phyloP scores from a whole-genome alignment of 192 early-diverging fungal genomes.

The Phycomyces nitens region DNA sequence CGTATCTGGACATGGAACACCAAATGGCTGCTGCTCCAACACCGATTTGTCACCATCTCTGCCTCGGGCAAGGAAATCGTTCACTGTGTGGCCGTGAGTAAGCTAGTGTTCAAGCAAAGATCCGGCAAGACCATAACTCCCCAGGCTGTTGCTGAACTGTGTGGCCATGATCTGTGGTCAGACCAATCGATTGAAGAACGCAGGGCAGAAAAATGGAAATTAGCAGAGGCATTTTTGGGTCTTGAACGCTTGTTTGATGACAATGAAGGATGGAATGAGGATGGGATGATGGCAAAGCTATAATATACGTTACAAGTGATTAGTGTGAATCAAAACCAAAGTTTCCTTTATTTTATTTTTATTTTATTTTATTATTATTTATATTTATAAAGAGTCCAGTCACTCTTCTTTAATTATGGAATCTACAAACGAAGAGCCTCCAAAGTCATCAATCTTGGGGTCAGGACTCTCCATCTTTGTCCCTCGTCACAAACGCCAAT shows the following conservation, averaged over 20 bases:
- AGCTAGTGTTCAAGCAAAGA: slow-evolving; percentile 26
- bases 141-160: slow-evolving; percentile 14
- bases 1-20: slow-evolving; percentile 50
- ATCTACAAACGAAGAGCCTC: too few species aligned
- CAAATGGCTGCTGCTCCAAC: slow-evolving; percentile 49
- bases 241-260: slow-evolving; percentile 1
- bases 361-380: too few species aligned
- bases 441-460: too few species aligned
- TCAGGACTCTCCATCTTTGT: too few species aligned
- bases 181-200: slow-evolving; percentile 12
- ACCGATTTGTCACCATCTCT: slow-evolving; percentile 29
- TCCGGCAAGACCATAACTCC: slow-evolving; percentile 26
- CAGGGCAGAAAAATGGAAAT: slow-evolving; percentile 9
- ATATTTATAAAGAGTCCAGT: too few species aligned
- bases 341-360: too few species aligned
- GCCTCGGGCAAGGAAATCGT: neutral
- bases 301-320: neutral
- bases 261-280: neutral
- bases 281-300: neutral
- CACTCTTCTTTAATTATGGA: too few species aligned
- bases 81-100: slow-evolving; percentile 24
- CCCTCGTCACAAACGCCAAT: too few species aligned
- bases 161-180: slow-evolving; percentile 20
- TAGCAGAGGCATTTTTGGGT: neutral
- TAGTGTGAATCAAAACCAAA: too few species aligned